Percentiles rank a stretch among this genome's conserved stretches.
Evolutionary conservation across 2,329 filamentous ascomycete species (phyloP).

Genomic region (Alternaria burnsii): DNA sequence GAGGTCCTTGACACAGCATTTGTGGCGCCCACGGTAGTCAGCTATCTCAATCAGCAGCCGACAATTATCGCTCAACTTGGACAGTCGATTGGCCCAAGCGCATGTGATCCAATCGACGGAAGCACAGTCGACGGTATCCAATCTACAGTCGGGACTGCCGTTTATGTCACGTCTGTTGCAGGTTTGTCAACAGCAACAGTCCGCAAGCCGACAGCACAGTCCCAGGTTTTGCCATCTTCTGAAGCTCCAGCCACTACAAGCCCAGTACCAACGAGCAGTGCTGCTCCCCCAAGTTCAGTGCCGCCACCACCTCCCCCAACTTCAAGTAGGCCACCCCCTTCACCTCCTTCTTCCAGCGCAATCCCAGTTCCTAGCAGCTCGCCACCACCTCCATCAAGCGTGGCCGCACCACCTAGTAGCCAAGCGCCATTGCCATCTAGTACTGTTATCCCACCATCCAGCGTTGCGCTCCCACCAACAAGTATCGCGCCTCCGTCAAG

Average conservation of each 20-base stretch:
- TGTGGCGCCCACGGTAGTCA: slow-evolving; percentile 40
- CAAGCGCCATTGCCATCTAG: slow-evolving; percentile 18
- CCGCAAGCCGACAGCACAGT: not conserved
- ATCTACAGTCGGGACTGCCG: too few relatives aligned
- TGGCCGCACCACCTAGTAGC: slow-evolving; percentile 15
- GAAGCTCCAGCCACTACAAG: slow-evolving; percentile 17
- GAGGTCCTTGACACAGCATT: slow-evolving; percentile 32
- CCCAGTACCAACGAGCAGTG: not conserved
- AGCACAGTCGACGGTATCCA: too few relatives aligned
- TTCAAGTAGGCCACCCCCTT: slow-evolving; percentile 14
- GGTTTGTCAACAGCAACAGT: too few relatives aligned
- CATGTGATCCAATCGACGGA: slow-evolving; percentile 51
- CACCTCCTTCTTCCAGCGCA: slow-evolving; percentile 23
- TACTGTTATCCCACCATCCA: slow-evolving; percentile 12
- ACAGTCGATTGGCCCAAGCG: slow-evolving; percentile 32
- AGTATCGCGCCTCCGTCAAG: slow-evolving; percentile 28
- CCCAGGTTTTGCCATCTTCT: not conserved
- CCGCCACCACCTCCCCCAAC: slow-evolving; percentile 19
- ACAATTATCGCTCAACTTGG: slow-evolving; percentile 44
- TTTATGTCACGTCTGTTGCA: too few relatives aligned
- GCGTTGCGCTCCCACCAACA: slow-evolving; percentile 3
- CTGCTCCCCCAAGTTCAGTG: slow-evolving; percentile 3
- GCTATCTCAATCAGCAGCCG: slow-evolving; percentile 41
- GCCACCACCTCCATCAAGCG: slow-evolving; percentile 22
- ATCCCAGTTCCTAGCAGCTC: slow-evolving; percentile 8